Evolutionary conservation across 108 stramenopile species (phyloP).

Genomic region (Discostella stelligeroides): DNA sequence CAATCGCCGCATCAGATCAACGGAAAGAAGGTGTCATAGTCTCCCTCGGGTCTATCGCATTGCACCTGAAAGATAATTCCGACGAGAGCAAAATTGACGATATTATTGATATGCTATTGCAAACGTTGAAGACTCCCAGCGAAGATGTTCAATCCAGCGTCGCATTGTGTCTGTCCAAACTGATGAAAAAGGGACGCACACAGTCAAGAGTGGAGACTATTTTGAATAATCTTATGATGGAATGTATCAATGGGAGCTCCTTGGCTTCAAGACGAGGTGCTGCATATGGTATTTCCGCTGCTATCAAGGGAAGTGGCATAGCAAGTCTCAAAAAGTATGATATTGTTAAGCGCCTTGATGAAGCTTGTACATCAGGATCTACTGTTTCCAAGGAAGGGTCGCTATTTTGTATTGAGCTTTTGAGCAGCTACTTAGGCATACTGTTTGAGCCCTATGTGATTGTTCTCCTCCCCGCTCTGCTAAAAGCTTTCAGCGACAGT

Average conservation of each 20-base stretch:
- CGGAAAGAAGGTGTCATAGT: constrained; percentile 91
- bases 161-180: constrained; percentile 73
- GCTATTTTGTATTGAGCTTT: constrained; percentile 94
- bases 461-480: constrained; percentile 92
- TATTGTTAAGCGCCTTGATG: constrained; percentile 88
- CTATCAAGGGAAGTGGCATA: constrained; percentile 98
- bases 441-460: constrained; percentile 99
- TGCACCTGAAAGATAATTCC: constrained; percentile 80
- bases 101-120: constrained; percentile 84
- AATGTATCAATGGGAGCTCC: constrained; percentile 71
- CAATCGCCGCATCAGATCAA: constrained; percentile 64
- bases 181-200: constrained; percentile 89
- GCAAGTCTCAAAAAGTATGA: constrained; percentile 91
- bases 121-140: constrained; percentile 74
- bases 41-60: constrained; percentile 83
- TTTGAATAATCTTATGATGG: constrained; percentile 58
- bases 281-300: constrained; percentile 96
- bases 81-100: constrained; percentile 77
- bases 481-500: constrained; percentile 93
- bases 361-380: constrained; percentile 71
- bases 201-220: constrained; percentile 73
- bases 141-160: constrained; percentile 89
- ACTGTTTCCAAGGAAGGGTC: constrained; percentile 89
- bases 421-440: constrained; percentile 88
- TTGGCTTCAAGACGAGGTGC: constrained; percentile 84